Conservation (phyloP, 768 basidiomycete genomes). For the Macrolepiota dolichaula region DNA sequence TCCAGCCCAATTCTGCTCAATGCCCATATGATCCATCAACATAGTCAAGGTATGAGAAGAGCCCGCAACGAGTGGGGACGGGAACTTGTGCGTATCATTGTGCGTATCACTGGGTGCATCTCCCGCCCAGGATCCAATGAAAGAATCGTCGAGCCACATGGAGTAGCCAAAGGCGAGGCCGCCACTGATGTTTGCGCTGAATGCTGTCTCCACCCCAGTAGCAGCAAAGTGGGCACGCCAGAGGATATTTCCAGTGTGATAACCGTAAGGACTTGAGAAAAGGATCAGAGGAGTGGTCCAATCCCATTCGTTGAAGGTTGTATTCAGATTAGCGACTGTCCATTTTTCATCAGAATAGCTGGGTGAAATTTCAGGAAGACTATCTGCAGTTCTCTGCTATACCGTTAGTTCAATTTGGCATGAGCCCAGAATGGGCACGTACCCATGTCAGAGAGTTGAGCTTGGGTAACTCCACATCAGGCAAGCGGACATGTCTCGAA, state of each 20-base stretch:
- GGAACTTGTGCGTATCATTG: conserved; percentile 32
- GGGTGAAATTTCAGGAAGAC: conserved; percentile 37
- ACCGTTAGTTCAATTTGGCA: background rate
- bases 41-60: conserved; percentile 44
- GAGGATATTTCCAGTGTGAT: conserved; percentile 48
- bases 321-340: conserved; percentile 39
- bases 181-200: conserved; percentile 37
- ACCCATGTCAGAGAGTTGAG: conserved; percentile 35
- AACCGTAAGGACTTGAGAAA: conserved; percentile 48
- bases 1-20: conserved; percentile 40
- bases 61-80: conserved; percentile 23
- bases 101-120: conserved; percentile 30
- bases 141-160: conserved; percentile 44
- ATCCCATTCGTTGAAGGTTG: conserved; percentile 37
- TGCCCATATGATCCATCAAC: conserved; percentile 53
- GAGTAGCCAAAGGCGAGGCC: conserved; percentile 48
- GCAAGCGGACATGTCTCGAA: conserved; percentile 26
- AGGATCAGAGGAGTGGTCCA: conserved; percentile 39
- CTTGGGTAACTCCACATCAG: conserved; percentile 30
- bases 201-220: conserved; percentile 40
- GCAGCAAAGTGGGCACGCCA: conserved; percentile 51
- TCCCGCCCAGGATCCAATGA: conserved; percentile 47
- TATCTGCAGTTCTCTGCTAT: conserved; percentile 36
- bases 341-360: conserved; percentile 39
- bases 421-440: conserved; percentile 2